A percentile compares a stretch with the other conserved stretches of the same genome.
phyloP scores from a whole-genome alignment of 2,329 filamentous ascomycete species.

The Elsinoe perseae region DNA sequence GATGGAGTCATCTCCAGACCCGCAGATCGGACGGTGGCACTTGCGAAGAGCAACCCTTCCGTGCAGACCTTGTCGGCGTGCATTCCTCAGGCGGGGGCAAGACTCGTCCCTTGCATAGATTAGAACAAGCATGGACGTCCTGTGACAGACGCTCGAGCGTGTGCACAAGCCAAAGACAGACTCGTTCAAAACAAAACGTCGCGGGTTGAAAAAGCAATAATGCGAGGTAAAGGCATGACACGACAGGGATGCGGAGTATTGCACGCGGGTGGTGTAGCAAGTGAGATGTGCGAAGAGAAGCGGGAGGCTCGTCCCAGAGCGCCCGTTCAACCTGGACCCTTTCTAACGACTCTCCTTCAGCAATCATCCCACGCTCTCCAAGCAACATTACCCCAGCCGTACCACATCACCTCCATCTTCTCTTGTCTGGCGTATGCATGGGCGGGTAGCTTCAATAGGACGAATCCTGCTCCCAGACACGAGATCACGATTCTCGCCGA shows the following conservation, averaged over 20 bases:
- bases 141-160: constrained; percentile 11
- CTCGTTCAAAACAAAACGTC: constrained; percentile 42
- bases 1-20: neutral
- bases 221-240: neutral
- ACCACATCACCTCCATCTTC: neutral
- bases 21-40: neutral
- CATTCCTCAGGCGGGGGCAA: constrained; percentile 1
- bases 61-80: neutral
- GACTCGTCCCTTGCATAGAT: constrained; percentile 2
- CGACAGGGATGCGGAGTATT: neutral
- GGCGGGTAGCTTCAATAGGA: constrained; percentile 10
- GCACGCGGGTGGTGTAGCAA: neutral
- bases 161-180: constrained; percentile 56
- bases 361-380: constrained; percentile 9
- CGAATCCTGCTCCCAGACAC: constrained; percentile 1
- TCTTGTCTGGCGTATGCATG: constrained; percentile 8
- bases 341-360: too few relatives aligned
- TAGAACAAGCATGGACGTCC: constrained; percentile 10
- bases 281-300: neutral
- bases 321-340: too few relatives aligned
- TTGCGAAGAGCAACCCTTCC: neutral
- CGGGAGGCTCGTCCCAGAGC: too few relatives aligned
- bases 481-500: constrained; percentile 9
- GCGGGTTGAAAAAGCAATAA: constrained; percentile 18
- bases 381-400: constrained; percentile 3